These are phyloP conservation scores for Heliamphora pulchella DNA, from an alignment of 179 eudicot species.

Conservation along the genomic window DNA sequence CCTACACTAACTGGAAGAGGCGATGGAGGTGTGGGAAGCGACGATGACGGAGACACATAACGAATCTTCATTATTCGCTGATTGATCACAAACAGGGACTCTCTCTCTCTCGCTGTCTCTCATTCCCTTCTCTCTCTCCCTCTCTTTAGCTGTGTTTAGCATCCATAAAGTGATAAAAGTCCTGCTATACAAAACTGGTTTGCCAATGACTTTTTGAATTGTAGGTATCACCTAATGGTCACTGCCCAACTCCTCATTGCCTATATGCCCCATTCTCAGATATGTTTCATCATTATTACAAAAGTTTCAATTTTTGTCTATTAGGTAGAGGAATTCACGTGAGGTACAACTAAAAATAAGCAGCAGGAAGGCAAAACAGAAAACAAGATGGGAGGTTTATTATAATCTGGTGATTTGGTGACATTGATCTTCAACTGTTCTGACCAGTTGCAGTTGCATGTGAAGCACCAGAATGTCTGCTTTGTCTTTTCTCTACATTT, in stretches of 20 bases:
- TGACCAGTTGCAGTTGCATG: background rate
- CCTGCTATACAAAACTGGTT: background rate
- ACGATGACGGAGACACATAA: conserved; percentile 17
- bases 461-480: background rate
- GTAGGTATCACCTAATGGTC: conserved; percentile 20
- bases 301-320: no score
- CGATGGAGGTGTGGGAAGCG: conserved; percentile 21
- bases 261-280: background rate
- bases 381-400: background rate
- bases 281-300: background rate
- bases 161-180: background rate
- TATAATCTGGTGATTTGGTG: background rate
- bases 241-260: background rate
- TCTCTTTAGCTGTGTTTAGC: background rate
- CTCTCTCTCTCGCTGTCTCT: background rate
- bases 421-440: background rate
- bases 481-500: background rate
- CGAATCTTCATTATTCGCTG: conserved; percentile 4
- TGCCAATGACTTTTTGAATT: conserved; percentile 7
- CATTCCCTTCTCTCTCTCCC: background rate
- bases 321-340: background rate
- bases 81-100: background rate
- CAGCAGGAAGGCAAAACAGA: no score
- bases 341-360: background rate
- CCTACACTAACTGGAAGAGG: conserved; percentile 22